Percentiles rank a stretch among this genome's conserved stretches.
Evolutionary conservation across 2,329 filamentous ascomycete genomes (phyloP).

Genomic region (Furcasterigmium sp.): DNA sequence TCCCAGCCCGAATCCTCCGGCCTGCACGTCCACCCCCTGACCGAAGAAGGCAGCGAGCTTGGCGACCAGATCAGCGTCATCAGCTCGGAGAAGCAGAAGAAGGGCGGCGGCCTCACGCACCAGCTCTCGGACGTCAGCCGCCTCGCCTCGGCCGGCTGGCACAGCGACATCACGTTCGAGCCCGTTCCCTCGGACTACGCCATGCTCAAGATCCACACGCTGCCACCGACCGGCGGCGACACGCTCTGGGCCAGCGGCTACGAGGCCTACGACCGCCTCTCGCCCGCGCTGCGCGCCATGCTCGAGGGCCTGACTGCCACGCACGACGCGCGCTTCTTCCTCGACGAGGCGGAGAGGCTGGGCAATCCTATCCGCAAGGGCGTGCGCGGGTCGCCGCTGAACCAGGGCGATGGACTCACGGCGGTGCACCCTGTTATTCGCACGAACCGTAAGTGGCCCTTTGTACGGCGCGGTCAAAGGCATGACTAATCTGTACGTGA

Average conservation of each 20-base stretch:
- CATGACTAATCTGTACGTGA: conserved; percentile 3
- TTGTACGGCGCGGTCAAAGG: not conserved
- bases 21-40: conserved; percentile 50
- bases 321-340: conserved; percentile 43
- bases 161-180: conserved; percentile 36
- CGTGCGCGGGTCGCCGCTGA: conserved; percentile 49
- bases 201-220: conserved; percentile 37
- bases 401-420: conserved; percentile 45
- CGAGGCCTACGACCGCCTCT: conserved; percentile 51
- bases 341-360: conserved; percentile 40
- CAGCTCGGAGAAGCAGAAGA: conserved; percentile 49
- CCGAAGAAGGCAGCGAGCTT: conserved; percentile 44
- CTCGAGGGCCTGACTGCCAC: conserved; percentile 45
- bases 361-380: conserved; percentile 38
- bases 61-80: conserved; percentile 53
- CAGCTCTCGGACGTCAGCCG: conserved; percentile 44
- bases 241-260: conserved; percentile 42
- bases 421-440: conserved; percentile 50
- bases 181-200: conserved; percentile 39
- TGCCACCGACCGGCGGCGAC: conserved; percentile 37
- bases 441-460: conserved; percentile 39
- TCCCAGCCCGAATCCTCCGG: conserved; percentile 37
- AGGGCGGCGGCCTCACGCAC: conserved; percentile 45
- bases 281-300: conserved; percentile 38
- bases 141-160: conserved; percentile 31